Evolutionary conservation across 805 yeast genomes (phyloP).

Genomic region (Saturnispora sanitii): DNA sequence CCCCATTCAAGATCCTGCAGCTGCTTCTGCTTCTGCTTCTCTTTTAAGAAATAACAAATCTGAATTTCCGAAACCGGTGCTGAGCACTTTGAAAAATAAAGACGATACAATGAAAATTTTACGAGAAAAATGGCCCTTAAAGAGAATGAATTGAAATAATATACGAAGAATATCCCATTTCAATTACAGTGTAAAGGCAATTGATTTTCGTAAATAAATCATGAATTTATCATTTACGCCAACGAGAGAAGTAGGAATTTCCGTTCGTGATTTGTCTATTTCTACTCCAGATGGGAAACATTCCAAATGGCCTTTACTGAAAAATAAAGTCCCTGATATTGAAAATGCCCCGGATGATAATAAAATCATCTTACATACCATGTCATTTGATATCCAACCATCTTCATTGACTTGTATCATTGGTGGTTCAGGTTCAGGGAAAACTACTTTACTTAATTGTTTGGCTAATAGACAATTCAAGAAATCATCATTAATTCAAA

Average conservation of each 20-base stretch:
- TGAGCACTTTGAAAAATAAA: background rate
- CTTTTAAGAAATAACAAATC: too few relatives aligned
- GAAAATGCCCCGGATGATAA: slow-evolving; percentile 14
- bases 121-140: slow-evolving; percentile 8
- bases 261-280: slow-evolving; percentile 20
- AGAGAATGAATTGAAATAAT: background rate
- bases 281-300: slow-evolving; percentile 8
- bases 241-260: slow-evolving; percentile 20
- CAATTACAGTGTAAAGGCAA: background rate
- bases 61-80: background rate
- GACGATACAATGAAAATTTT: slow-evolving; percentile 11
- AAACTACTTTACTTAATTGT: slow-evolving; percentile 67
- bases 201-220: background rate
- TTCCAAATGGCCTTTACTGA: background rate
- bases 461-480: slow-evolving; percentile 39
- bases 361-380: slow-evolving; percentile 35
- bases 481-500: slow-evolving; percentile 23
- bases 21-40: too few relatives aligned
- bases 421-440: slow-evolving; percentile 86
- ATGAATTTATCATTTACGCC: slow-evolving; percentile 18
- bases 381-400: slow-evolving; percentile 49
- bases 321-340: slow-evolving; percentile 11
- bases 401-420: slow-evolving; percentile 68
- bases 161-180: background rate
- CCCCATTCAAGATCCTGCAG: too few relatives aligned